A percentile compares a stretch with the other conserved stretches of the same genome.
Conservation (phyloP, 441 rosid species). For the Cnidoscolus chayamansa region DNA sequence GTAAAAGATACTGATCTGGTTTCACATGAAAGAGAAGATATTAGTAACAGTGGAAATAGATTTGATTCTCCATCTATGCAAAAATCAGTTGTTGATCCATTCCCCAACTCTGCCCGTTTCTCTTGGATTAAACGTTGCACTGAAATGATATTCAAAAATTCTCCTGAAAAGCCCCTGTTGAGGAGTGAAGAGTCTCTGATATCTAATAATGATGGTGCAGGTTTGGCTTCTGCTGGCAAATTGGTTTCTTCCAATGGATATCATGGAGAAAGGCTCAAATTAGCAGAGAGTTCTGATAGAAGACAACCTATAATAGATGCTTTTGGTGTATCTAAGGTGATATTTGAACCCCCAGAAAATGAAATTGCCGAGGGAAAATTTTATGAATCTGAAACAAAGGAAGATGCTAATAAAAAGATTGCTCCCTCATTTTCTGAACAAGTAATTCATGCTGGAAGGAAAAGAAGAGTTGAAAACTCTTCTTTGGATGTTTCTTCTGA, state of each 20-base stretch:
- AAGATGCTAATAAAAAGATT: slow-evolving; percentile 23
- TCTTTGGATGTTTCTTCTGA: slow-evolving; percentile 26
- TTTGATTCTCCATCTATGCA: slow-evolving; percentile 35
- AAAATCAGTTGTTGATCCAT: slow-evolving; percentile 34
- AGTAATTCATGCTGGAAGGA: slow-evolving; percentile 46
- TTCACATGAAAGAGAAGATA: slow-evolving; percentile 29
- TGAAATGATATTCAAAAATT: slow-evolving; percentile 58
- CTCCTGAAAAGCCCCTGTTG: slow-evolving; percentile 40
- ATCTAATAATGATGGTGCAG: slow-evolving; percentile 26
- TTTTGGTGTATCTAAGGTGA: slow-evolving; percentile 43
- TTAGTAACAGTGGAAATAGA: slow-evolving; percentile 37
- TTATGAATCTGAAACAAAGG: slow-evolving; percentile 26
- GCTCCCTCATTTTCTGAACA: slow-evolving; percentile 35
- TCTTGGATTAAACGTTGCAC: slow-evolving; percentile 77
- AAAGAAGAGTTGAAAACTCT: slow-evolving; percentile 44
- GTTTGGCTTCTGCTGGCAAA: slow-evolving; percentile 19
- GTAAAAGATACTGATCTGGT: slow-evolving; percentile 35
- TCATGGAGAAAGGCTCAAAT: slow-evolving; percentile 20
- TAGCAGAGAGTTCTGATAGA: slow-evolving; percentile 10
- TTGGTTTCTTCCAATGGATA: slow-evolving; percentile 23
- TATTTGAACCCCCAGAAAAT: slow-evolving; percentile 35
- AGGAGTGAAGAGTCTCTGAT: slow-evolving; percentile 23
- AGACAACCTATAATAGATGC: slow-evolving; percentile 21
- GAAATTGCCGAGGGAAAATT: slow-evolving; percentile 20
- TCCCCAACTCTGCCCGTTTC: slow-evolving; percentile 48